A percentile compares a stretch with the other conserved stretches of the same genome.
These are phyloP conservation scores for Termitomyces bulborhizus DNA, from an alignment of 768 basidiomycete species.

Conservation along the genomic window DNA sequence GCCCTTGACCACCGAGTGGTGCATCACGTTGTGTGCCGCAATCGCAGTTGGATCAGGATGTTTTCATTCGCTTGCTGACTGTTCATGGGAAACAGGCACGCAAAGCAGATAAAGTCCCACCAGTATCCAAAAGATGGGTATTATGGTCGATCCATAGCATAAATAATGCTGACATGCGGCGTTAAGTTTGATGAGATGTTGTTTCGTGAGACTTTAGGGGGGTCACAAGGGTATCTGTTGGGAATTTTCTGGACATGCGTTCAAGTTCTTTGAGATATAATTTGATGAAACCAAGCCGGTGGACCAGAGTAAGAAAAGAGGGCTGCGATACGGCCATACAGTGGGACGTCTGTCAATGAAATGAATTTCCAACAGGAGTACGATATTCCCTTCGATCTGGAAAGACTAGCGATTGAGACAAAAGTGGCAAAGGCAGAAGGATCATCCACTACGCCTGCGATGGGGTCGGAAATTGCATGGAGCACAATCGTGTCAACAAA, in stretches of 20 bases:
- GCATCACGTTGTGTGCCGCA: background rate
- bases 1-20: background rate
- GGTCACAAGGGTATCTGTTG: background rate
- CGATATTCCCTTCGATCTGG: background rate
- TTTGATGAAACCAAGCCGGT: background rate
- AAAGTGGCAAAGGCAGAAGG: background rate
- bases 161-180: background rate
- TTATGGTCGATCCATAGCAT: background rate
- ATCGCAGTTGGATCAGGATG: background rate
- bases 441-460: background rate
- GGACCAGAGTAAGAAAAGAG: background rate
- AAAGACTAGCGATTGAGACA: background rate
- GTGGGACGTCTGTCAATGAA: no score
- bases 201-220: background rate
- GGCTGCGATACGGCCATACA: background rate
- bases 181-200: background rate
- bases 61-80: background rate
- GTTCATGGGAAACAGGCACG: background rate
- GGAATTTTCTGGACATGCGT: background rate
- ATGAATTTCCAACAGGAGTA: background rate
- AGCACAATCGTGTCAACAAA: background rate
- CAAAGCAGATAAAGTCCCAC: background rate
- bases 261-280: no score
- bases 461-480: background rate
- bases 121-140: background rate